Conservation (phyloP, 2,329 filamentous ascomycete genomes). For the Verticillium zaregamsianum region DNA sequence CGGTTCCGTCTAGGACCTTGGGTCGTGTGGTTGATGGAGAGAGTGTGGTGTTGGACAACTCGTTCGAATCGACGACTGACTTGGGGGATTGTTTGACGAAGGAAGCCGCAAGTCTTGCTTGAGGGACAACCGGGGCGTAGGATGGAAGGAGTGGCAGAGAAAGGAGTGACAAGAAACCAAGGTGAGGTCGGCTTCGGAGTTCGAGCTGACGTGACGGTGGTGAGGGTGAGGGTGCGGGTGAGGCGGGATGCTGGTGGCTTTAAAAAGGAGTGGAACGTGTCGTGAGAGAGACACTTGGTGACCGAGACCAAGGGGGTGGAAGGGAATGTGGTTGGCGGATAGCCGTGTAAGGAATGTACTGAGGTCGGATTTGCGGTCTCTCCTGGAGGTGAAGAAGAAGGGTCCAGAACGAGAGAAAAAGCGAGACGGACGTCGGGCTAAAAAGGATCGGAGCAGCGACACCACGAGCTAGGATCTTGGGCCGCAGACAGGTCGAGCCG, state of each 20-base stretch:
- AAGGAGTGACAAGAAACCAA: conserved; percentile 13
- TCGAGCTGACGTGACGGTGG: conserved; percentile 3
- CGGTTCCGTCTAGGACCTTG: conserved; percentile 5
- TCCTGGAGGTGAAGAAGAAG: conserved; percentile 6
- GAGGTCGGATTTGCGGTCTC: conserved; percentile 3
- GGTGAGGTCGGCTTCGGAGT: background rate
- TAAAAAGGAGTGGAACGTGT: conserved; percentile 14
- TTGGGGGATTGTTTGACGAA: conserved; percentile 1
- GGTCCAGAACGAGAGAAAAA: conserved; percentile 3
- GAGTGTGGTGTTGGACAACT: background rate
- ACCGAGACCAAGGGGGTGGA: conserved; percentile 8
- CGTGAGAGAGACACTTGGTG: conserved; percentile 10
- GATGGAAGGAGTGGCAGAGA: background rate
- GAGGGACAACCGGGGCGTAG: background rate
- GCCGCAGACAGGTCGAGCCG: background rate
- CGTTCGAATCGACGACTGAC: background rate
- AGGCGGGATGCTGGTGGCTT: conserved; percentile 3
- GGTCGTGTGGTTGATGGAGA: background rate
- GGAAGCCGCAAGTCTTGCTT: conserved; percentile 10
- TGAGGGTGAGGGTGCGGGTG: conserved; percentile 1
- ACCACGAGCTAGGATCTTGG: background rate
- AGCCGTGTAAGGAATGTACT: conserved; percentile 3
- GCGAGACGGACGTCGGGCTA: conserved; percentile 6
- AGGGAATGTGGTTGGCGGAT: conserved; percentile 3
- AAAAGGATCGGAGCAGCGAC: background rate